Percentiles rank a stretch among this genome's conserved stretches.
phyloP scores from a whole-genome alignment of 768 basidiomycete genomes.

The Floccularia luteovirens region DNA sequence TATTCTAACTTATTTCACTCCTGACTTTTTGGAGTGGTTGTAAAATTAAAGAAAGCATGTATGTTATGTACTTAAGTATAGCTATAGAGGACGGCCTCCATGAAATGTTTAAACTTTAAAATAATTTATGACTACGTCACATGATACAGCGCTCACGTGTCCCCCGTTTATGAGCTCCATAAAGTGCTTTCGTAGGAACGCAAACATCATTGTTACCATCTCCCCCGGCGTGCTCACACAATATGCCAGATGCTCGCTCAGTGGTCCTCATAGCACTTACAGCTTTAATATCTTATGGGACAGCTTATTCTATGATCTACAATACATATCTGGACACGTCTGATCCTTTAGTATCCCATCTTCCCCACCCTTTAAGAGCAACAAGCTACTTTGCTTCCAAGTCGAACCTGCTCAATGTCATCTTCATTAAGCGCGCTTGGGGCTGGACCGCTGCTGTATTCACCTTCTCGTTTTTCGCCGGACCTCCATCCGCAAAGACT shows the following conservation, averaged over 20 bases:
- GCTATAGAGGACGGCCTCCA: too few relatives aligned
- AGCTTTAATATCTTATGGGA: conserved; percentile 48
- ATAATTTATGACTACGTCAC: too few relatives aligned
- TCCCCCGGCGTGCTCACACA: too few relatives aligned
- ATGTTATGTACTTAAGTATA: too few relatives aligned
- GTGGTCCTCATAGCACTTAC: conserved; percentile 33
- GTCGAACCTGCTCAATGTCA: conserved; percentile 71
- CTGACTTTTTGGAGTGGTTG: conserved; percentile 90
- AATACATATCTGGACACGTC: conserved; percentile 83
- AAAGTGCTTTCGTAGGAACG: too few relatives aligned
- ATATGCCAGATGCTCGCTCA: conserved; percentile 13
- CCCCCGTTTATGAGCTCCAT: too few relatives aligned
- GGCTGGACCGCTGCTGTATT: conserved; percentile 79
- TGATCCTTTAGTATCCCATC: conserved; percentile 57
- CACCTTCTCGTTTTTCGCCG: conserved; percentile 48
- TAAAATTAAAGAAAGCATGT: conserved; percentile 7
- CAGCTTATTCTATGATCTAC: conserved; percentile 54
- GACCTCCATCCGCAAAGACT: conserved; percentile 36
- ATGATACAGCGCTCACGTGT: too few relatives aligned
- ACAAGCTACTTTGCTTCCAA: conserved; percentile 77
- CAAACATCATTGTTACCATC: too few relatives aligned
- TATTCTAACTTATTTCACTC: conserved; percentile 93
- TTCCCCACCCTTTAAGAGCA: conserved; percentile 58
- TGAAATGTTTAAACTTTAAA: too few relatives aligned
- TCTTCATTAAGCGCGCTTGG: conserved; percentile 90